Evolutionary conservation across 768 basidiomycete genomes (phyloP).

Genomic region (Lactarius akahatsu): DNA sequence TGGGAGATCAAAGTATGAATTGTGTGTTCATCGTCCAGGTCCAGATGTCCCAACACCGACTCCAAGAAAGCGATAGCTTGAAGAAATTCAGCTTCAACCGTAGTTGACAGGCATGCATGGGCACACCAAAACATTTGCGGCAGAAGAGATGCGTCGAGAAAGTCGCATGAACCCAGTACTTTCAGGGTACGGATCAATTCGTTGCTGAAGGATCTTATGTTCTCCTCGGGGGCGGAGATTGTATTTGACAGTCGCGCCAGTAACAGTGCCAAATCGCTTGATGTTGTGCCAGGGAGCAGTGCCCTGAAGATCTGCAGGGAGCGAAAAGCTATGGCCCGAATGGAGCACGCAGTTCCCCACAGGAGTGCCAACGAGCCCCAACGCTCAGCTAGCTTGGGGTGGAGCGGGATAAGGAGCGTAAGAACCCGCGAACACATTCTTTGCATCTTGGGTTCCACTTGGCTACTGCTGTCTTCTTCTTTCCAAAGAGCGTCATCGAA

Average conservation of each 20-base stretch:
- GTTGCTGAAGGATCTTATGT: constrained; percentile 77
- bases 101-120: constrained; percentile 77
- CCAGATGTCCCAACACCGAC: constrained; percentile 61
- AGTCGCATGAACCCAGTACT: constrained; percentile 53
- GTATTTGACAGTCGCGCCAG: constrained; percentile 84
- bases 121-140: constrained; percentile 90
- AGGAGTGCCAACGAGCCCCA: constrained; percentile 80
- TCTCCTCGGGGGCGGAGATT: constrained; percentile 70
- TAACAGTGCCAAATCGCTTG: constrained; percentile 71
- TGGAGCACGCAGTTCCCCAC: constrained; percentile 88
- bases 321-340: constrained; percentile 80
- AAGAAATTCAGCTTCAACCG: constrained; percentile 75
- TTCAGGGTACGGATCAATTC: constrained; percentile 80
- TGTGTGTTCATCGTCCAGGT: constrained; percentile 67
- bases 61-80: constrained; percentile 66
- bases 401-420: constrained; percentile 63
- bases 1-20: constrained; percentile 68
- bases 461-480: constrained; percentile 59
- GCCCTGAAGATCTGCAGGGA: constrained; percentile 90
- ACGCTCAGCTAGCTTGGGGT: constrained; percentile 62
- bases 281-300: constrained; percentile 67
- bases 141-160: constrained; percentile 59
- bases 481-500: constrained; percentile 64
- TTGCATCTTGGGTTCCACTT: constrained; percentile 66
- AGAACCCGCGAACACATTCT: constrained; percentile 66